These are phyloP conservation scores for Candida stauntonica DNA, from an alignment of 805 yeast genomes.

Conservation along the genomic window DNA sequence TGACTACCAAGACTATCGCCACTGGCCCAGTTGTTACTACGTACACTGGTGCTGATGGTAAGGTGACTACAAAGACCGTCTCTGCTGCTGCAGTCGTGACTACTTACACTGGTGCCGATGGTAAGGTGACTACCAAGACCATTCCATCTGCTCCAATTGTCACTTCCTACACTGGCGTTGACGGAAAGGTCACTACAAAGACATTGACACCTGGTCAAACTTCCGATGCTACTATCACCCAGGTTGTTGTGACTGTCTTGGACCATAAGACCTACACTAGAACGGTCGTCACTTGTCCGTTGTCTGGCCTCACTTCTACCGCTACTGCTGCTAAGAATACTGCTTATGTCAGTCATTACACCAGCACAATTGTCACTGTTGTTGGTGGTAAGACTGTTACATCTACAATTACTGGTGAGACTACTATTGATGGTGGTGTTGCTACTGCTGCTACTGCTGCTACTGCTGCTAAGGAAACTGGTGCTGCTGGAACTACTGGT, in stretches of 20 bases:
- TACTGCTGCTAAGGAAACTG: neutral
- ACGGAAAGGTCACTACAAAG: neutral
- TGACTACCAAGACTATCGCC: neutral
- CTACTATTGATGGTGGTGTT: neutral
- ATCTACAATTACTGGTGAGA: neutral
- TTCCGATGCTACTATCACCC: neutral
- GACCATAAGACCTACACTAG: neutral
- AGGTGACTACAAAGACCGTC: neutral
- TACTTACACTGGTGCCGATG: neutral
- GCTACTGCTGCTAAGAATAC: too few relatives aligned
- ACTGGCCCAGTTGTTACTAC: neutral
- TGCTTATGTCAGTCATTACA: neutral
- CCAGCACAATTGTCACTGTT: neutral
- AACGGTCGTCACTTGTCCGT: neutral
- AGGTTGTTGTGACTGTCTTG: neutral
- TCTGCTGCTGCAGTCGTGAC: neutral
- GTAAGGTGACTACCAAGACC: neutral
- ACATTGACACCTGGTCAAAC: neutral
- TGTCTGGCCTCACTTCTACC: too few relatives aligned
- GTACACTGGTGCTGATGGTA: neutral
- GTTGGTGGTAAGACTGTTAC: neutral
- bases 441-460: neutral
- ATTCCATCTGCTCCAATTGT: neutral
- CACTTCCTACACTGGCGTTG: too few relatives aligned
- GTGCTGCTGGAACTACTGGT: neutral